These are phyloP conservation scores for Botrytis fragariae DNA, from an alignment of 2,329 filamentous ascomycete genomes.

Conservation along the genomic window DNA sequence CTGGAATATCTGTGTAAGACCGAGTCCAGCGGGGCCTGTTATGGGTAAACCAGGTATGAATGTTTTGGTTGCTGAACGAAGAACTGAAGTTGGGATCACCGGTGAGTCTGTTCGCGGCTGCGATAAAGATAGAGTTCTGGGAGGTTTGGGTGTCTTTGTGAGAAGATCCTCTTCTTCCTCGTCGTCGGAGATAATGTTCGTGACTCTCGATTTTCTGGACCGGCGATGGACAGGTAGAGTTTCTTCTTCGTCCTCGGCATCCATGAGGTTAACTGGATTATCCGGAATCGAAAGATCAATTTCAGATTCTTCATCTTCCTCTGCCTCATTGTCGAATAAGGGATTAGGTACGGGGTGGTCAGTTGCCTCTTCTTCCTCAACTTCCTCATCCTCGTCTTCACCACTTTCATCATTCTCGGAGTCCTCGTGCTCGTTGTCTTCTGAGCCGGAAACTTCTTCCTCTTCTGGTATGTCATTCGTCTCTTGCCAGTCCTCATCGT, in stretches of 20 bases:
- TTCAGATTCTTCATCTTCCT: slow-evolving; percentile 41
- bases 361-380: slow-evolving; percentile 49
- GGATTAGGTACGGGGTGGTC: slow-evolving; percentile 34
- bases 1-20: slow-evolving; percentile 86
- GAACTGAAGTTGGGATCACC: slow-evolving; percentile 56
- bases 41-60: slow-evolving; percentile 69
- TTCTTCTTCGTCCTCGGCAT: slow-evolving; percentile 36
- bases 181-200: slow-evolving; percentile 42
- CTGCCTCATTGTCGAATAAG: slow-evolving; percentile 38
- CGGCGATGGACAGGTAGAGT: slow-evolving; percentile 24
- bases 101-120: slow-evolving; percentile 46
- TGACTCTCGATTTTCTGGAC: slow-evolving; percentile 28
- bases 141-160: slow-evolving; percentile 26
- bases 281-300: slow-evolving; percentile 37
- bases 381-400: slow-evolving; percentile 24
- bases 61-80: slow-evolving; percentile 66
- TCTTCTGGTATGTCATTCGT: slow-evolving; percentile 43
- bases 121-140: slow-evolving; percentile 35
- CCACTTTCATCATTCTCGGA: slow-evolving; percentile 39
- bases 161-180: slow-evolving; percentile 43
- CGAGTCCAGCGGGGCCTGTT: slow-evolving; percentile 60
- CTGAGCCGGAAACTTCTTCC: slow-evolving; percentile 42
- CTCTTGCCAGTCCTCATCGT: slow-evolving; percentile 54
- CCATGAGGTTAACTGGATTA: slow-evolving; percentile 30
- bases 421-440: slow-evolving; percentile 42